Conservation (phyloP, 2,329 filamentous ascomycete species). For the Zalaria sp. region DNA sequence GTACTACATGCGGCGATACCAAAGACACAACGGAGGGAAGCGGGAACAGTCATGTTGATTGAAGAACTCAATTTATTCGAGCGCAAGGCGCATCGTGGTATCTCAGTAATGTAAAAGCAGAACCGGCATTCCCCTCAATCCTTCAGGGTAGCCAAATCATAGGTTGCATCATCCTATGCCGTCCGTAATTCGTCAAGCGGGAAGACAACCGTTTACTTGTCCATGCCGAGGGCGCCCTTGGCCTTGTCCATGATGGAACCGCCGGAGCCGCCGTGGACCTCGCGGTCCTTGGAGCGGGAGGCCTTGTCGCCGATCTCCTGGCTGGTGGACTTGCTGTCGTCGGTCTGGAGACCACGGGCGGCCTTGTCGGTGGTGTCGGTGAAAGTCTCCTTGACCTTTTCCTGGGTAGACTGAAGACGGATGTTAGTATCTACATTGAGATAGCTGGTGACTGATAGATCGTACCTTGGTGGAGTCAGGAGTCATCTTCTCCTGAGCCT, state of each 20-base stretch:
- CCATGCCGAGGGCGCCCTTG: slow-evolving; percentile 32
- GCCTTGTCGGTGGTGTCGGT: slow-evolving; percentile 40
- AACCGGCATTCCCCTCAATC: too few species aligned
- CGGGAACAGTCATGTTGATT: too few species aligned
- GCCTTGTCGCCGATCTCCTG: slow-evolving; percentile 39
- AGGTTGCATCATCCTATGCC: too few species aligned
- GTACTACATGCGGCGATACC: too few species aligned
- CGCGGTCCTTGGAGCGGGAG: slow-evolving; percentile 30
- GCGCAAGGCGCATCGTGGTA: too few species aligned
- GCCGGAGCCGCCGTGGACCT: slow-evolving; percentile 22
- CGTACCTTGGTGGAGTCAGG: slow-evolving; percentile 38
- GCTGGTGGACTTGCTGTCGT: slow-evolving; percentile 38
- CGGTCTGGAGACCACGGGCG: slow-evolving; percentile 18
- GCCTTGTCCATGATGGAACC: slow-evolving; percentile 27
- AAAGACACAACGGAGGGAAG: too few species aligned
- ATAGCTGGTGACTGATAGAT: neutral
- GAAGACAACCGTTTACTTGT: slow-evolving; percentile 8
- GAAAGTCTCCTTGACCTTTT: slow-evolving; percentile 43
- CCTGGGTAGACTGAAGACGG: slow-evolving; percentile 38
- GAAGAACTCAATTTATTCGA: too few species aligned
- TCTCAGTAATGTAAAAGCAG: too few species aligned
- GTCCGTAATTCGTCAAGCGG: too few species aligned
- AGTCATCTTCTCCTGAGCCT: slow-evolving; percentile 42
- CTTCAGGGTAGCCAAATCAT: too few species aligned
- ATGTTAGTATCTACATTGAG: neutral